These are phyloP conservation scores for Russula brevipes DNA, from an alignment of 768 basidiomycete genomes.

Conservation along the genomic window DNA sequence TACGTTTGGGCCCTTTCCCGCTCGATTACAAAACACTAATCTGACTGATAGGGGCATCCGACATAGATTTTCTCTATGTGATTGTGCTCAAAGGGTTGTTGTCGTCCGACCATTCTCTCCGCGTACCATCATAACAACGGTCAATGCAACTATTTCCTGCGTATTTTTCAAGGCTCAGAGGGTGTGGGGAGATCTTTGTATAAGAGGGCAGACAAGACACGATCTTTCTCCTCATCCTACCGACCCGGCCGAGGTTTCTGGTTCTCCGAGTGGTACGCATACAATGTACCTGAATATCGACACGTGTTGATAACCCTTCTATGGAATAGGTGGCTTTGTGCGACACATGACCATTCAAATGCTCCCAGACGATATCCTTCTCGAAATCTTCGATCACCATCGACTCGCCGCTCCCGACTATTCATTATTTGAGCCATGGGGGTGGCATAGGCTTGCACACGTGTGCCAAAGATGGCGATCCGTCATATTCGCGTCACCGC, in stretches of 20 bases:
- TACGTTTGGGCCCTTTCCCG: neutral
- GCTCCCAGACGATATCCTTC: conserved; percentile 18
- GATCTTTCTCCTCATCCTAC: neutral
- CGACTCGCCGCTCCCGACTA: neutral
- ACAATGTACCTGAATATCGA: neutral
- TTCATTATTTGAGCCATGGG: conserved; percentile 10
- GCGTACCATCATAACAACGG: neutral
- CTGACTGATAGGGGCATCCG: neutral
- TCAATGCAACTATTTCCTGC: conserved; percentile 11
- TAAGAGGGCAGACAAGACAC: neutral
- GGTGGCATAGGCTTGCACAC: conserved; percentile 20
- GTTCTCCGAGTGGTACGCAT: neutral
- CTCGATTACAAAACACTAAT: neutral
- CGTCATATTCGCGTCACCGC: conserved; percentile 12
- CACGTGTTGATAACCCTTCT: neutral
- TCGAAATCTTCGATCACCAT: conserved; percentile 19
- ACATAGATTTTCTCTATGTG: neutral
- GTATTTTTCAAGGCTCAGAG: conserved; percentile 8
- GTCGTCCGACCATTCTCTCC: neutral
- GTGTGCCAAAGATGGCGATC: conserved; percentile 16
- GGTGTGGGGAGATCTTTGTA: conserved; percentile 4
- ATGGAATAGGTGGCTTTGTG: neutral
- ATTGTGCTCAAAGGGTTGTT: neutral
- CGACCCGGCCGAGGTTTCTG: neutral
- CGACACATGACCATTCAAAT: neutral